Conservation (phyloP, 2,329 filamentous ascomycete species). For the Berkeleyomyces rouxiae region DNA sequence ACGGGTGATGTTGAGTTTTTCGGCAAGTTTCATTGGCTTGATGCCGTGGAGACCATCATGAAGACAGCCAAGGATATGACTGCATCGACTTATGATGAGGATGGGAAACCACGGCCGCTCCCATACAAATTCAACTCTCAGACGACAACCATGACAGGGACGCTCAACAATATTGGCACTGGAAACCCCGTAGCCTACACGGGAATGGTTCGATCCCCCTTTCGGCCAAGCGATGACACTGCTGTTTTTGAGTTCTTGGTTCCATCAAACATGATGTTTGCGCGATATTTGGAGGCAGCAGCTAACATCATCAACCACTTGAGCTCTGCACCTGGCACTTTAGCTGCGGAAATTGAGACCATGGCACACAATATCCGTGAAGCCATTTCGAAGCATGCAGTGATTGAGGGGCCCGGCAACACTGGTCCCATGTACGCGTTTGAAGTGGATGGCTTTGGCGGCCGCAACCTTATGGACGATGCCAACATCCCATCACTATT, state of each 20-base stretch:
- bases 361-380: slow-evolving; percentile 46
- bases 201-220: slow-evolving; percentile 73
- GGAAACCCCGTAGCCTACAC: slow-evolving; percentile 65
- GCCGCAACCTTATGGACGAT: slow-evolving; percentile 50
- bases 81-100: slow-evolving; percentile 51
- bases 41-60: slow-evolving; percentile 54
- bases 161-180: slow-evolving; percentile 32
- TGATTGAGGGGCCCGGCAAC: slow-evolving; percentile 36
- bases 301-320: slow-evolving; percentile 27
- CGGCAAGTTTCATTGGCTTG: slow-evolving; percentile 51
- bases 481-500: slow-evolving; percentile 54
- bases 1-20: slow-evolving; percentile 57
- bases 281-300: slow-evolving; percentile 38
- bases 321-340: slow-evolving; percentile 40
- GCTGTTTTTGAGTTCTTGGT: slow-evolving; percentile 76
- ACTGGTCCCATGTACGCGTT: slow-evolving; percentile 50
- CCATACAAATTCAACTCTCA: slow-evolving; percentile 64
- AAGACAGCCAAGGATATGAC: slow-evolving; percentile 53
- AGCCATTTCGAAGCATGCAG: slow-evolving; percentile 54
- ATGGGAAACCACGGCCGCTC: slow-evolving; percentile 37
- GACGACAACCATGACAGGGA: slow-evolving; percentile 32
- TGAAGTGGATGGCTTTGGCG: slow-evolving; percentile 61
- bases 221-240: slow-evolving; percentile 79
- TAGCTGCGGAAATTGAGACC: slow-evolving; percentile 35
- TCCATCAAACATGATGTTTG: slow-evolving; percentile 77